These are phyloP conservation scores for Capsella rubella DNA, from an alignment of 441 rosid species.

Conservation along the genomic window DNA sequence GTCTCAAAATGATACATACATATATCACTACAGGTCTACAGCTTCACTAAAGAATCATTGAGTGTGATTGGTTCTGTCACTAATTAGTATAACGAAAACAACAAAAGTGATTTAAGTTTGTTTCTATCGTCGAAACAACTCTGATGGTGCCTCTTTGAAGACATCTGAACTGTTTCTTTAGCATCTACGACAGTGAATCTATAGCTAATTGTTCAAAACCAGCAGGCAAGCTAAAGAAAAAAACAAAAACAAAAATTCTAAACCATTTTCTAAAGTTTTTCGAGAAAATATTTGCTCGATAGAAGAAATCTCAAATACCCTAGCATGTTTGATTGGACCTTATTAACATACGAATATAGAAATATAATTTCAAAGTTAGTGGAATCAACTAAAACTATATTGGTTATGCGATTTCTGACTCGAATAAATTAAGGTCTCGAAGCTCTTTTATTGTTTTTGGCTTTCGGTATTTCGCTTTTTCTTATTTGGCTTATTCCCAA, in stretches of 20 bases:
- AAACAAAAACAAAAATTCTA: too few species aligned
- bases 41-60: slow-evolving; percentile 2
- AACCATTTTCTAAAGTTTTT: too few species aligned
- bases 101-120: not conserved
- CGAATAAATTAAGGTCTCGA: slow-evolving; percentile 31
- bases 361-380: slow-evolving; percentile 28
- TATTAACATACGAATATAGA: slow-evolving; percentile 1
- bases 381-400: slow-evolving; percentile 27
- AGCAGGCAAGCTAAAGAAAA: not conserved
- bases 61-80: slow-evolving; percentile 33
- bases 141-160: not conserved
- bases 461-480: slow-evolving; percentile 34
- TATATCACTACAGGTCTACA: slow-evolving; percentile 10
- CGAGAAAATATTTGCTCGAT: not conserved
- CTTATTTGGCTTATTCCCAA: slow-evolving; percentile 30
- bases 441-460: slow-evolving; percentile 18
- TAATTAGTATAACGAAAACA: slow-evolving; percentile 1
- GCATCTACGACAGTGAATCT: not conserved
- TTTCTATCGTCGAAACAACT: not conserved
- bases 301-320: slow-evolving; percentile 8
- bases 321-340: slow-evolving; percentile 21
- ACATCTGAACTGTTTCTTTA: not conserved
- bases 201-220: not conserved
- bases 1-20: slow-evolving; percentile 17
- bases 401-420: slow-evolving; percentile 27